These are phyloP conservation scores for Platanus orientalis DNA, from an alignment of 164 flowering plant species.

Conservation along the genomic window DNA sequence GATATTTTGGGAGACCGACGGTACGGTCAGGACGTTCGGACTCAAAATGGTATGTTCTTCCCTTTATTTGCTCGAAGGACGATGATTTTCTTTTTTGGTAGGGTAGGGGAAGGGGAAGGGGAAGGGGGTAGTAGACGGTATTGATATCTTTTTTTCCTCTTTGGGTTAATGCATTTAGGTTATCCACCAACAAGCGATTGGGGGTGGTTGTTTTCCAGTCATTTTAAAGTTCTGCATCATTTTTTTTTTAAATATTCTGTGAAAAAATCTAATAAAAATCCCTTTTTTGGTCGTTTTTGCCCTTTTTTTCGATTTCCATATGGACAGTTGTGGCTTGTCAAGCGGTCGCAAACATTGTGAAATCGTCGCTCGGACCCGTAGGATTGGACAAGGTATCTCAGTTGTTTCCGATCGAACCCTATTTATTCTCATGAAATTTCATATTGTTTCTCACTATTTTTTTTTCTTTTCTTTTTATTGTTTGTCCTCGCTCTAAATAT, in stretches of 20 bases:
- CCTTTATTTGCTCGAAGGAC: constrained; percentile 3
- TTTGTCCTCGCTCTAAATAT: neutral
- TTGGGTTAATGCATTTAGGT: neutral
- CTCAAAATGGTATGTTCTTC: constrained; percentile 74
- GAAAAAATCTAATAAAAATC: neutral
- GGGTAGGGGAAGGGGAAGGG: too few relatives aligned
- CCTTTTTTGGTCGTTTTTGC: neutral
- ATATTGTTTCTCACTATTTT: neutral
- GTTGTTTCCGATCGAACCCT: neutral
- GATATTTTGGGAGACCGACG: constrained; percentile 90
- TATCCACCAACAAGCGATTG: too few relatives aligned
- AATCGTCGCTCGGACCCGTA: constrained; percentile 93
- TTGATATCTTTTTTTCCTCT: too few relatives aligned
- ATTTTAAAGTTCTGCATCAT: neutral
- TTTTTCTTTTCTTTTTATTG: neutral
- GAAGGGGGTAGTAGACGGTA: too few relatives aligned
- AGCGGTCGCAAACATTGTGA: constrained; percentile 88
- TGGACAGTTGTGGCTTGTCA: constrained; percentile 83
- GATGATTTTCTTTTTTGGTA: too few relatives aligned
- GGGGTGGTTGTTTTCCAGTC: too few relatives aligned
- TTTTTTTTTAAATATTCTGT: too few relatives aligned
- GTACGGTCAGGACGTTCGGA: constrained; percentile 96
- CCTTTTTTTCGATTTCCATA: neutral
- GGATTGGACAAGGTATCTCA: constrained; percentile 92
- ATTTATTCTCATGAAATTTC: neutral